A percentile compares a stretch with the other conserved stretches of the same genome.
Evolutionary conservation across 75 land plant species (phyloP).

Genomic region (Larix kaempferi): DNA sequence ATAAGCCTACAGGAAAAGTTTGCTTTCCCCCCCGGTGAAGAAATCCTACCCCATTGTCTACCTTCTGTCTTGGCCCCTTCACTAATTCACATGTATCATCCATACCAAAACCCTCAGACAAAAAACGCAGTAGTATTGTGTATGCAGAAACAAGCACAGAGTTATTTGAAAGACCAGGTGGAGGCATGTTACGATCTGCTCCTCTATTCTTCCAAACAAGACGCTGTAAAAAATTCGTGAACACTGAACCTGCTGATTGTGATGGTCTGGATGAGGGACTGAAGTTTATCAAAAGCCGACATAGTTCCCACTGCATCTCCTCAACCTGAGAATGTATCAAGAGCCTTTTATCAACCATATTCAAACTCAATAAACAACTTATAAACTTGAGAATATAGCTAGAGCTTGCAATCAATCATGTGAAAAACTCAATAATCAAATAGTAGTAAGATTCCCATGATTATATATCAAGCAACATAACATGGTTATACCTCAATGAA

Average conservation of each 20-base stretch:
- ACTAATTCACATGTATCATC: slow-evolving; percentile 29
- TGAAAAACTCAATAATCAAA: neutral
- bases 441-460: neutral
- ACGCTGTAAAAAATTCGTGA: slow-evolving; percentile 68
- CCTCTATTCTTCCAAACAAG: slow-evolving; percentile 74
- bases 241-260: slow-evolving; percentile 74
- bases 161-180: slow-evolving; percentile 72
- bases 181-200: slow-evolving; percentile 71
- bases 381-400: neutral
- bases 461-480: neutral
- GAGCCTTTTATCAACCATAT: neutral
- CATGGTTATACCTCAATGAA: neutral
- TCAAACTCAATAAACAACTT: neutral
- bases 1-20: slow-evolving; percentile 51
- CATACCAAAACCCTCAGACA: slow-evolving; percentile 79
- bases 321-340: slow-evolving; percentile 62
- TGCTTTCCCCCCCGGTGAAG: slow-evolving; percentile 72
- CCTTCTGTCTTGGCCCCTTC: slow-evolving; percentile 20
- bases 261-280: slow-evolving; percentile 44
- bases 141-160: slow-evolving; percentile 83
- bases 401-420: neutral
- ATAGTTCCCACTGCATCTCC: slow-evolving; percentile 90
- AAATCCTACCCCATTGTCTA: slow-evolving; percentile 41
- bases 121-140: slow-evolving; percentile 82
- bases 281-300: slow-evolving; percentile 64